These are phyloP conservation scores for Collybiopsis confluens DNA, from an alignment of 768 basidiomycete species.

Conservation along the genomic window DNA sequence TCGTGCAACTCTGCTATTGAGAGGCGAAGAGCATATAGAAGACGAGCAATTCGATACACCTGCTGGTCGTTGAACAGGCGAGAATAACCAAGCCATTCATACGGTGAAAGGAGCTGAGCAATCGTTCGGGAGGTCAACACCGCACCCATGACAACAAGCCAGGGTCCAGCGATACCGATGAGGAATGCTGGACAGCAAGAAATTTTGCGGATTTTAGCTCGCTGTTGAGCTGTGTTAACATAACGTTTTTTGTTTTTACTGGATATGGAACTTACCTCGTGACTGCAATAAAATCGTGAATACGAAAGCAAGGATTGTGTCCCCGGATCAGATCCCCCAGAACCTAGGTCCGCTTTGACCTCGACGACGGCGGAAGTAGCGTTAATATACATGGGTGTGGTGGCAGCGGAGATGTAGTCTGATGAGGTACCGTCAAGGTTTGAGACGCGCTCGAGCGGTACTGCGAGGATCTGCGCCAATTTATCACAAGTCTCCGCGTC, in stretches of 20 bases:
- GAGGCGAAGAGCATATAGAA: constrained; percentile 21
- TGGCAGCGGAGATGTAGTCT: neutral
- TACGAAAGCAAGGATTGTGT: constrained; percentile 19
- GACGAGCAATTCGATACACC: constrained; percentile 14
- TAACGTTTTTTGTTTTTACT: neutral
- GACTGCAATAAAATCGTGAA: neutral
- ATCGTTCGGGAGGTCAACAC: constrained; percentile 20
- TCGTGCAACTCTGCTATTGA: constrained; percentile 10
- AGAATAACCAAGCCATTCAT: constrained; percentile 23
- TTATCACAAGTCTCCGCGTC: neutral
- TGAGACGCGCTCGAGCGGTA: accelerated
- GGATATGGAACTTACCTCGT: constrained; percentile 7
- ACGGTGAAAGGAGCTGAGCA: constrained; percentile 29
- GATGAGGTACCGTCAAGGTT: neutral
- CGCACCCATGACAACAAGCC: constrained; percentile 28
- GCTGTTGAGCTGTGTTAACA: constrained; percentile 9
- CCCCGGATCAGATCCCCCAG: constrained; percentile 18
- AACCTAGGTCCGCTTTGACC: constrained; percentile 14
- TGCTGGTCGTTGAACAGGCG: constrained; percentile 17
- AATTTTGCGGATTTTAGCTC: constrained; percentile 5
- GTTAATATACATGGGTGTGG: neutral
- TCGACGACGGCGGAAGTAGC: constrained; percentile 5
- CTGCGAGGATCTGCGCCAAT: neutral
- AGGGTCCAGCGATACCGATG: constrained; percentile 27
- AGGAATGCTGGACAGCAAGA: constrained; percentile 30